Base-by-base conservation (phyloP, 768 basidiomycete species). In the Calocybe gangraenosa region DNA sequence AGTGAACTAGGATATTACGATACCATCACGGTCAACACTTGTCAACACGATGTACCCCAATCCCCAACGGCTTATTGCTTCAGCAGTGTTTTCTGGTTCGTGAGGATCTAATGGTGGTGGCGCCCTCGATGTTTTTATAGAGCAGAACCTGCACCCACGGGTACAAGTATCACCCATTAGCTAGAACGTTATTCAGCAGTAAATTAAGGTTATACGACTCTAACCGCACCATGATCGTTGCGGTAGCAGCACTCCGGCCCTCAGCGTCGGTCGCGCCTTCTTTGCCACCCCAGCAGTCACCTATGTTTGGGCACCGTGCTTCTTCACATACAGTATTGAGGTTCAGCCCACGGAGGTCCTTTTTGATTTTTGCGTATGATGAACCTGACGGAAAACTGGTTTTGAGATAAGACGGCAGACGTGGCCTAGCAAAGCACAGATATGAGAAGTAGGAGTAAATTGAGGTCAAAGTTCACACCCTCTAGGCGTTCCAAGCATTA, bases 151-250 rank as follows among this genome's bases (percentile, higher is more conserved):
- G 66, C 96, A 99, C 1, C 93, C 96, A 58, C 96, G 82, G 28
- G 96, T 99, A 61, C 96, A 99, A 11, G 92, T 96, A 68, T 98
- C 95, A 7, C 96, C 96, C 96, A 99, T 98, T 11, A 99, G 71
- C 94, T 98, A 53, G 21, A 47, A 40, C 15, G 44, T 53, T 41
- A 53, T 49, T 20, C 42, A 42, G 19, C 28, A 33, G 19, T 19
- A 22, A 41, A n/a, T 37, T 44, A 42, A 40, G 32, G 33, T 30
- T 23, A 37, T 41, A 21, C 37, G 37, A 22, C 25, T 38, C 25
- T 21, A 30, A 37, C 44, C 75, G 48, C 51, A 91, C 94, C 96
- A 99, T 98, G 62, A 99, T 99, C 2, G 96, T 99, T 9, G 96
- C 96, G 6, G 96, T 99, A 18, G 96, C 96, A 39, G 80, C 78